phyloP scores from a whole-genome alignment of 805 yeast species.

The Saturnispora quitensis region DNA sequence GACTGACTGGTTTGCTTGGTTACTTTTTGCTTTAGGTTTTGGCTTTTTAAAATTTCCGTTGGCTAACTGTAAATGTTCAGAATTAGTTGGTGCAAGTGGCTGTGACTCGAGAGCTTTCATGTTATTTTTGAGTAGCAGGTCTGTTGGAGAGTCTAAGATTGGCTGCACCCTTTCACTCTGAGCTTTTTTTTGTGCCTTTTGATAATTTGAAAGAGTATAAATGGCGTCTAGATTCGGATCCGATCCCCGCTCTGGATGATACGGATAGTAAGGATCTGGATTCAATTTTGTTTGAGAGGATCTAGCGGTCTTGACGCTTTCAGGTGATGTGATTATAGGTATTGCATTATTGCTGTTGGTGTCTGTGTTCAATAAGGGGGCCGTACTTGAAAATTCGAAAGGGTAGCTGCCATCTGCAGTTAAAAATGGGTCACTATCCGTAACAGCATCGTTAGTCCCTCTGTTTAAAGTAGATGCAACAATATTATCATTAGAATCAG shows the following conservation, averaged over 20 bases:
- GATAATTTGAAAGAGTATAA: conserved; percentile 7
- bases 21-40: conserved; percentile 20
- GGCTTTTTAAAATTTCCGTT: conserved; percentile 18
- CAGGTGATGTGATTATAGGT: conserved; percentile 9
- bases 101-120: neutral
- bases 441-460: neutral
- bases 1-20: conserved; percentile 10
- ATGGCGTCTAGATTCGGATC: neutral
- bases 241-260: neutral
- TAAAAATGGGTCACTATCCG: neutral
- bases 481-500: neutral
- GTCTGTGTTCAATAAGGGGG: conserved; percentile 2
- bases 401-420: neutral
- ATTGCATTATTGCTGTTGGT: neutral
- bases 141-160: neutral
- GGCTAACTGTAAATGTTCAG: neutral
- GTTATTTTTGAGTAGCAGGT: conserved; percentile 1
- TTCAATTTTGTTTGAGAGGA: conserved; percentile 1
- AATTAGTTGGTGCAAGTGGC: neutral
- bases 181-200: neutral
- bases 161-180: neutral
- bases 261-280: conserved; percentile 1
- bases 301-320: neutral
- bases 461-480: neutral
- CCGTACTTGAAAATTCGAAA: neutral